These are phyloP conservation scores for Xylaria sp. DNA, from an alignment of 2,329 filamentous ascomycete genomes.

Conservation along the genomic window DNA sequence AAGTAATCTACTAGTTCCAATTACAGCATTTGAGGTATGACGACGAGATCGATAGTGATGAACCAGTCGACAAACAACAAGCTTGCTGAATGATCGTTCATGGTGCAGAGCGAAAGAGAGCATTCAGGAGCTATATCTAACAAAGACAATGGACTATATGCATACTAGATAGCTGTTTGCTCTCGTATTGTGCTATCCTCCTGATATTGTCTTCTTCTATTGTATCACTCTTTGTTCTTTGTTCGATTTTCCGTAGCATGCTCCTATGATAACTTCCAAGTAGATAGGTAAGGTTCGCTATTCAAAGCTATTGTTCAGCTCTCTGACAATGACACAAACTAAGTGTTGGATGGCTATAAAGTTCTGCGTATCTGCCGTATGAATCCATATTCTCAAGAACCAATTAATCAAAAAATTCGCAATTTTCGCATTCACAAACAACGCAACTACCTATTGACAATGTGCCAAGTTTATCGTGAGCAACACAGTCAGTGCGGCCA, in stretches of 20 bases:
- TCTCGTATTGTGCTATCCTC: not conserved
- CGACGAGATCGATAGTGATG: not conserved
- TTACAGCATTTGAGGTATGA: not conserved
- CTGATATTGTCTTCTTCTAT: not conserved
- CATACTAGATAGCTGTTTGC: not conserved
- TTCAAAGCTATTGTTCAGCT: not conserved
- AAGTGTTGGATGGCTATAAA: too few relatives aligned
- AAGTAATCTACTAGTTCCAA: not conserved
- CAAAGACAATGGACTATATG: not conserved
- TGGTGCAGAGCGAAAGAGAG: not conserved
- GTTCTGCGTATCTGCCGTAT: too few relatives aligned
- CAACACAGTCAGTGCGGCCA: slow-evolving; percentile 22
- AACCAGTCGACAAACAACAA: too few relatives aligned
- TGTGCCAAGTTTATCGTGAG: slow-evolving; percentile 34
- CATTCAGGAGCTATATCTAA: not conserved
- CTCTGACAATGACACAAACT: too few relatives aligned
- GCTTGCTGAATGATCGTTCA: not conserved
- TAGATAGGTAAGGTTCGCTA: not conserved
- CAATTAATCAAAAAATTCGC: too few relatives aligned
- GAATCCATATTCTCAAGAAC: too few relatives aligned
- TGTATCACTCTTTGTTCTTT: not conserved
- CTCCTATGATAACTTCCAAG: not conserved
- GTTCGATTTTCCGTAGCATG: not conserved
- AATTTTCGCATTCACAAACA: not conserved
- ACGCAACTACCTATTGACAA: not conserved